Percentiles rank a stretch among this genome's conserved stretches.
Evolutionary conservation across 2,329 filamentous ascomycete genomes (phyloP).

Genomic region (Talaromyces sp.): DNA sequence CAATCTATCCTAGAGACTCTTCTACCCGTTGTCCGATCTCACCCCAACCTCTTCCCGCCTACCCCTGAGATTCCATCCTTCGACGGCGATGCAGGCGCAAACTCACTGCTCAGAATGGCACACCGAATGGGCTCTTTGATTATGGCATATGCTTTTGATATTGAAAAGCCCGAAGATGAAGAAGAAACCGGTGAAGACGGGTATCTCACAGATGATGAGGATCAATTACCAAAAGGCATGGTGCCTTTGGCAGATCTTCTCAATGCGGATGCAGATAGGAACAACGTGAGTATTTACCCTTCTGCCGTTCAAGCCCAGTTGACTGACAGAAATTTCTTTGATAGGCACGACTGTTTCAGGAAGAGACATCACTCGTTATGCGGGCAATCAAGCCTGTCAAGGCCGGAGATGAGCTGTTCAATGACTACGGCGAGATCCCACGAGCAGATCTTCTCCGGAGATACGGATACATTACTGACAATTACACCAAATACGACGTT

Average conservation of each 20-base stretch:
- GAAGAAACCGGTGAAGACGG: conserved; percentile 52
- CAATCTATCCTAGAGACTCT: conserved; percentile 58
- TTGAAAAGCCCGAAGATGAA: conserved; percentile 56
- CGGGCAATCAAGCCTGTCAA: conserved; percentile 64
- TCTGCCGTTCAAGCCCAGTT: not conserved
- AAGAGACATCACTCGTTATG: conserved; percentile 60
- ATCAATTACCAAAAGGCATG: conserved; percentile 71
- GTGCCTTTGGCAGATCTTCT: conserved; percentile 86
- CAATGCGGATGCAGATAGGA: conserved; percentile 76
- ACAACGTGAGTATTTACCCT: conserved; percentile 57
- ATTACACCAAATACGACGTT: conserved; percentile 74
- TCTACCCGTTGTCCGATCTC: conserved; percentile 45
- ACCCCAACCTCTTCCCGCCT: conserved; percentile 39
- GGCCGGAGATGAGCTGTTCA: conserved; percentile 72
- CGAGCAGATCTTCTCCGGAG: conserved; percentile 76
- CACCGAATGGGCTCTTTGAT: conserved; percentile 83
- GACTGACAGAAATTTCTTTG: conserved; percentile 2
- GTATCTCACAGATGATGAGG: conserved; percentile 58
- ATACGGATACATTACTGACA: conserved; percentile 80
- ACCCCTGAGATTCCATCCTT: conserved; percentile 34
- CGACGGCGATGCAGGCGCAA: conserved; percentile 35
- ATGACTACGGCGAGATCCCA: conserved; percentile 82
- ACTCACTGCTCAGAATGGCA: conserved; percentile 52
- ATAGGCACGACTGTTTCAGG: conserved; percentile 57
- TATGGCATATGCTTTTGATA: conserved; percentile 90